Percentiles rank a stretch among this genome's conserved stretches.
Conservation (phyloP, 1,284 basidiomycete genomes). For the Ceratobasidium sp. region DNA sequence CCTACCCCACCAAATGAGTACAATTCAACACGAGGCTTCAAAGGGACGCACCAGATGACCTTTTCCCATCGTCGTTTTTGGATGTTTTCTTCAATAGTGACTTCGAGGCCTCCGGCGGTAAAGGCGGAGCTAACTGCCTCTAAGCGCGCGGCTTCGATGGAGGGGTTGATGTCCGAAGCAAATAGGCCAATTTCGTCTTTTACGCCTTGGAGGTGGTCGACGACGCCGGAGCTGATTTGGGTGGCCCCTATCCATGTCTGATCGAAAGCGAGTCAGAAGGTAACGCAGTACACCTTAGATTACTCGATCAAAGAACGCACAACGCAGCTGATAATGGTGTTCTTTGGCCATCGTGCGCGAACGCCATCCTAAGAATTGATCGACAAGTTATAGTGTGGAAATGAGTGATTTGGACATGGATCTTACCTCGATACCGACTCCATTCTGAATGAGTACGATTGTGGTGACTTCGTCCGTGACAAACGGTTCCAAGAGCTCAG, state of each 20-base stretch:
- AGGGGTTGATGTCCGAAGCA: neutral
- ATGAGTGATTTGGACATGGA: neutral
- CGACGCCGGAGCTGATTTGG: conserved; percentile 32
- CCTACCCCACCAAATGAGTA: conserved; percentile 2
- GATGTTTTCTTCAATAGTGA: conserved; percentile 26
- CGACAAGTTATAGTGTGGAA: neutral
- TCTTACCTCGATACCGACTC: conserved; percentile 42
- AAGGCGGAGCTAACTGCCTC: conserved; percentile 1
- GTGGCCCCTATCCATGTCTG: conserved; percentile 38
- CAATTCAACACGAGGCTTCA: neutral
- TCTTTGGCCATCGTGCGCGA: conserved; percentile 41
- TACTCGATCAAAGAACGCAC: neutral
- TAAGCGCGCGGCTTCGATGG: conserved; percentile 9
- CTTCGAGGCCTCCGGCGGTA: conserved; percentile 30
- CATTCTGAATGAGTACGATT: conserved; percentile 42
- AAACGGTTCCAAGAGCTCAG: conserved; percentile 37
- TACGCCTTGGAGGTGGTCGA: conserved; percentile 23
- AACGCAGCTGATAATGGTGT: conserved; percentile 41
- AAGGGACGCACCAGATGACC: conserved; percentile 35
- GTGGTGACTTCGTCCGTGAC: conserved; percentile 34
- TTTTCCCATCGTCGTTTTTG: conserved; percentile 39
- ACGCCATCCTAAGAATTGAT: conserved; percentile 19
- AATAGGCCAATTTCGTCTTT: conserved; percentile 37
- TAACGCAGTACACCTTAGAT: neutral
- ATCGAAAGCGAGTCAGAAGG: neutral